Conservation (phyloP, 129 eudicot species). For the Chrysanthemum seticuspe region DNA sequence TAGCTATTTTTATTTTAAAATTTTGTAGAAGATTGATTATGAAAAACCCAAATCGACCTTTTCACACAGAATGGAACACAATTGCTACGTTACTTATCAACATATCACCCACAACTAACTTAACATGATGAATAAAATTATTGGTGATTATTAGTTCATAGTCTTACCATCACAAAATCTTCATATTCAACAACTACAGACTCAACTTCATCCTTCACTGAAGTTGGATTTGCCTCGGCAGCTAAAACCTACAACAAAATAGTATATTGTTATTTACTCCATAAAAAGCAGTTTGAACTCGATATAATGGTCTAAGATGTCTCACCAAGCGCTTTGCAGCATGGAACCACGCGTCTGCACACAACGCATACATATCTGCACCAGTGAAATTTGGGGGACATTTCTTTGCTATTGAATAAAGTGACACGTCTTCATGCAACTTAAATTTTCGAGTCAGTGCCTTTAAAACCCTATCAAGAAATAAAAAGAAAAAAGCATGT, state of each 20-base stretch:
- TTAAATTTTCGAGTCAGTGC: slow-evolving; percentile 91
- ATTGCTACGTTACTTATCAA: neutral
- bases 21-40: neutral
- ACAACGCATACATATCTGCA: slow-evolving; percentile 98
- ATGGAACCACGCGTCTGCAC: slow-evolving; percentile 99
- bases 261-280: neutral
- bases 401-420: slow-evolving; percentile 65
- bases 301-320: slow-evolving; percentile 2
- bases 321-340: slow-evolving; percentile 93
- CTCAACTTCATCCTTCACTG: slow-evolving; percentile 49
- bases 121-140: neutral
- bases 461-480: slow-evolving; percentile 62
- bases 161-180: slow-evolving; percentile 74
- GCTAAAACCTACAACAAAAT: slow-evolving; percentile 50
- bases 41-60: neutral
- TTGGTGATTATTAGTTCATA: neutral
- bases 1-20: neutral
- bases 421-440: slow-evolving; percentile 83
- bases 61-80: neutral
- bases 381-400: slow-evolving; percentile 97
- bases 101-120: slow-evolving; percentile 7
- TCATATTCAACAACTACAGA: slow-evolving; percentile 75
- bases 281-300: neutral
- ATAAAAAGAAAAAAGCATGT: slow-evolving; percentile 2
- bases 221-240: slow-evolving; percentile 50